phyloP scores from a whole-genome alignment of 2,329 filamentous ascomycete species.

The Fusarium goolgardi region DNA sequence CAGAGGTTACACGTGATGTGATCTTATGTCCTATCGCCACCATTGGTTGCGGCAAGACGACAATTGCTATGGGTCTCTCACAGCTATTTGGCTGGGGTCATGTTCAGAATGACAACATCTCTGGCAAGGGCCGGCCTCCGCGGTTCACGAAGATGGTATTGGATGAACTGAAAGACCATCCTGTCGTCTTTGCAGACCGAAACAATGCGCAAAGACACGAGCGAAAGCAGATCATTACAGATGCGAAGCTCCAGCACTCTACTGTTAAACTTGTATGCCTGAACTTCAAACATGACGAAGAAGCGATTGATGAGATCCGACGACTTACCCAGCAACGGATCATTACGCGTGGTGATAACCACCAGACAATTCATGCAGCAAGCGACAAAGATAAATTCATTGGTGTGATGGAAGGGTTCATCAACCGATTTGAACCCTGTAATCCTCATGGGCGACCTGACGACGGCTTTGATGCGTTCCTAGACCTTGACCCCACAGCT shows the following conservation, averaged over 20 bases:
- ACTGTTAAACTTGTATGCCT: slow-evolving; percentile 82
- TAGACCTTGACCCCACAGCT: slow-evolving; percentile 81
- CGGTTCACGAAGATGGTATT: slow-evolving; percentile 80
- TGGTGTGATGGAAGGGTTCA: slow-evolving; percentile 94
- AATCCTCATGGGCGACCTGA: slow-evolving; percentile 77
- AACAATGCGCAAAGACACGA: slow-evolving; percentile 94
- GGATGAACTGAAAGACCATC: slow-evolving; percentile 69
- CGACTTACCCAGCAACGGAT: slow-evolving; percentile 82
- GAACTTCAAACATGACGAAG: slow-evolving; percentile 87
- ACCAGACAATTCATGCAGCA: slow-evolving; percentile 94
- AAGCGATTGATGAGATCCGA: slow-evolving; percentile 78
- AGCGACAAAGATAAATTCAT: slow-evolving; percentile 79
- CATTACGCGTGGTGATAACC: slow-evolving; percentile 88
- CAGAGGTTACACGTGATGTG: slow-evolving; percentile 73
- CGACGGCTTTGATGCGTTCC: slow-evolving; percentile 82
- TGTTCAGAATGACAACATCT: slow-evolving; percentile 96
- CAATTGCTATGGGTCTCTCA: slow-evolving; percentile 81
- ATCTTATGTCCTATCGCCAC: slow-evolving; percentile 92
- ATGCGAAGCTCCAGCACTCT: slow-evolving; percentile 72
- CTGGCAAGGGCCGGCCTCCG: slow-evolving; percentile 79
- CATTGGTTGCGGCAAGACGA: slow-evolving; percentile 97
- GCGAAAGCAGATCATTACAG: slow-evolving; percentile 85
- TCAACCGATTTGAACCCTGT: slow-evolving; percentile 84
- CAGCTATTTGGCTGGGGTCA: slow-evolving; percentile 93
- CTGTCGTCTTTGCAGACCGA: slow-evolving; percentile 88